phyloP scores from a whole-genome alignment of 225 moss, liverwort and hornwort species.

The Polytrichum formosum region DNA sequence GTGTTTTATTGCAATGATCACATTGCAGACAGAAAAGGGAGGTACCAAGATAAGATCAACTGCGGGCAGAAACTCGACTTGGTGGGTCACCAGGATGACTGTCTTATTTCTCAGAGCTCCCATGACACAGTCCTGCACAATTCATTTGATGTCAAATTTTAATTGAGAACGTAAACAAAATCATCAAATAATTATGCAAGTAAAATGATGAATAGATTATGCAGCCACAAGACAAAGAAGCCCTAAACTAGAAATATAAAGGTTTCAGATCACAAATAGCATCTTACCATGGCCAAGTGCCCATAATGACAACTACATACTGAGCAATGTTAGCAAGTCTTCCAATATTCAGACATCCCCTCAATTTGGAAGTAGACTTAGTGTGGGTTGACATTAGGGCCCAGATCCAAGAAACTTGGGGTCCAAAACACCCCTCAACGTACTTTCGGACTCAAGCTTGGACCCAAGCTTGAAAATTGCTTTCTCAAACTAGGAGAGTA shows the following conservation, averaged over 20 bases:
- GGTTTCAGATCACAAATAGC: no score
- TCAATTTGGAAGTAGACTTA: no score
- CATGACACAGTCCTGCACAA: conserved; percentile 59
- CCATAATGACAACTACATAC: no score
- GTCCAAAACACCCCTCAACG: no score
- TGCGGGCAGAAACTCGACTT: conserved; percentile 82
- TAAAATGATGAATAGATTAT: background rate
- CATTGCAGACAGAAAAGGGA: background rate
- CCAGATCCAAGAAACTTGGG: no score
- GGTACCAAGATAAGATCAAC: conserved; percentile 75
- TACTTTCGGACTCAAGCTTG: no score
- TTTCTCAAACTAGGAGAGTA: no score
- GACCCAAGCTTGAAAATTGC: no score
- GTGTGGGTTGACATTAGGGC: no score
- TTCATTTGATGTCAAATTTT: background rate
- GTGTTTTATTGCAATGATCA: no score
- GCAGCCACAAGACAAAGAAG: background rate
- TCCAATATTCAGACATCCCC: no score
- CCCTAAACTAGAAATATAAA: background rate
- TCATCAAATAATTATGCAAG: background rate
- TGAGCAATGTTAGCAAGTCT: background rate
- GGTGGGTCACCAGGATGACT: conserved; percentile 77
- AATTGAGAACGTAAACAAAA: background rate
- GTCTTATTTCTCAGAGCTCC: conserved; percentile 64
- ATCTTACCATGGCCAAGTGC: no score